Percentiles rank a stretch among this genome's conserved stretches.
phyloP scores from a whole-genome alignment of 202 grass and related monocot species.

The Brachypodium distachyon region DNA sequence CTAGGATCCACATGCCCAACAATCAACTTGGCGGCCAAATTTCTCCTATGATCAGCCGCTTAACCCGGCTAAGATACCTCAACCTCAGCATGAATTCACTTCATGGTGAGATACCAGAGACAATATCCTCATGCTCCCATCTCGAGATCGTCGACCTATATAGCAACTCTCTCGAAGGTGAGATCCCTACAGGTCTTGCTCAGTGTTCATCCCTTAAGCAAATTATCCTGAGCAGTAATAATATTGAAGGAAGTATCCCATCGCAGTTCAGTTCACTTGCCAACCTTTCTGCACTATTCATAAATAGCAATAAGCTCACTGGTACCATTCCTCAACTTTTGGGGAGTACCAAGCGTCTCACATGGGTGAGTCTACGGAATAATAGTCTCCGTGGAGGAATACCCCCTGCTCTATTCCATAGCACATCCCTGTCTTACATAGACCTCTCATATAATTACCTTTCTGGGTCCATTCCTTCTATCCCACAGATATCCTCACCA shows the following conservation, averaged over 20 bases:
- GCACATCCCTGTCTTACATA: neutral
- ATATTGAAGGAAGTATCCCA: slow-evolving; percentile 18
- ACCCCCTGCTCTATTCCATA: slow-evolving; percentile 5
- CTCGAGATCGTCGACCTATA: neutral
- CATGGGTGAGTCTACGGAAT: no score
- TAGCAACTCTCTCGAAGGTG: slow-evolving; percentile 12
- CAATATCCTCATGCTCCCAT: neutral
- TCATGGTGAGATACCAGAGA: neutral
- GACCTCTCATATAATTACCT: neutral
- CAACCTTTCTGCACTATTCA: neutral
- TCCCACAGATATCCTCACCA: neutral
- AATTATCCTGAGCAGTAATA: neutral
- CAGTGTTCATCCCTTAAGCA: neutral
- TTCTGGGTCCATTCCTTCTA: neutral
- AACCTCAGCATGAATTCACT: slow-evolving; percentile 15
- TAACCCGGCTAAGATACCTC: slow-evolving; percentile 8
- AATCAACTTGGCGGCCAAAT: slow-evolving; percentile 19
- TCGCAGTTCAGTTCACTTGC: neutral
- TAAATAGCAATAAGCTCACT: neutral
- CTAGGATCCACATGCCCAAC: neutral
- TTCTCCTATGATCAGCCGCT: neutral
- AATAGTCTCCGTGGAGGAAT: neutral
- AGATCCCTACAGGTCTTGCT: slow-evolving; percentile 14
- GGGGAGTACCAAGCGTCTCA: neutral
- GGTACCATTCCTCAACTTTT: slow-evolving; percentile 26